Conservation (phyloP, 305 asterid genomes). For the Fraxinus floribunda region DNA sequence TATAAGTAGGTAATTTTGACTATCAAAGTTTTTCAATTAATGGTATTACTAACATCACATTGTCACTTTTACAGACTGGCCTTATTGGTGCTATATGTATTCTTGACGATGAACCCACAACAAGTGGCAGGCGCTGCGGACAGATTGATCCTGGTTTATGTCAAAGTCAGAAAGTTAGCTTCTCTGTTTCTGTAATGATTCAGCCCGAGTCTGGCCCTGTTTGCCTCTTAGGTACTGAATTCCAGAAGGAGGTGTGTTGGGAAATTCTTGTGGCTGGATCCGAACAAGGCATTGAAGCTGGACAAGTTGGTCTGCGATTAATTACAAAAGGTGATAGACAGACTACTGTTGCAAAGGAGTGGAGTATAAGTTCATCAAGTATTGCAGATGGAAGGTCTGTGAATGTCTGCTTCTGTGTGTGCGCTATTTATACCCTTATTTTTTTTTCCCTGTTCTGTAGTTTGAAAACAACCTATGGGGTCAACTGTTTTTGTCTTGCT, state of each 20-base stretch:
- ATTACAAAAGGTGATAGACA: constrained; percentile 95
- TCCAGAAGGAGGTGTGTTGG: constrained; percentile 81
- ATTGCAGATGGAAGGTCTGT: constrained; percentile 93
- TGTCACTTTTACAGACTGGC: constrained; percentile 67
- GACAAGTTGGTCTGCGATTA: constrained; percentile 92
- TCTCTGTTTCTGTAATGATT: constrained; percentile 86
- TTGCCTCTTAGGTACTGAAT: constrained; percentile 95
- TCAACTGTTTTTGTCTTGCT: not conserved
- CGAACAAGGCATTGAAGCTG: constrained; percentile 99
- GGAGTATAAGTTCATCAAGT: constrained; percentile 91
- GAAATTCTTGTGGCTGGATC: constrained; percentile 98
- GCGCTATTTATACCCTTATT: not conserved
- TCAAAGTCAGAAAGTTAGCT: constrained; percentile 74
- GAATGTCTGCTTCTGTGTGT: not conserved
- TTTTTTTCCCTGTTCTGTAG: not conserved
- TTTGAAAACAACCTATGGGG: not conserved
- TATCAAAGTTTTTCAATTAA: not conserved
- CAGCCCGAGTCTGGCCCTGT: constrained; percentile 99
- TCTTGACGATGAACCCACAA: constrained; percentile 98
- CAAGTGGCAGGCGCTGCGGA: constrained; percentile 94
- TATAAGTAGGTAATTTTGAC: constrained; percentile 1
- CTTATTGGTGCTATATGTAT: constrained; percentile 90
- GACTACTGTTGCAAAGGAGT: constrained; percentile 83
- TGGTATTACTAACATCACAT: not conserved
- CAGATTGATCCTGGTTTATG: constrained; percentile 80